Conservation (phyloP, 2,329 filamentous ascomycete genomes). For the Arthrobotrys musiformis region DNA sequence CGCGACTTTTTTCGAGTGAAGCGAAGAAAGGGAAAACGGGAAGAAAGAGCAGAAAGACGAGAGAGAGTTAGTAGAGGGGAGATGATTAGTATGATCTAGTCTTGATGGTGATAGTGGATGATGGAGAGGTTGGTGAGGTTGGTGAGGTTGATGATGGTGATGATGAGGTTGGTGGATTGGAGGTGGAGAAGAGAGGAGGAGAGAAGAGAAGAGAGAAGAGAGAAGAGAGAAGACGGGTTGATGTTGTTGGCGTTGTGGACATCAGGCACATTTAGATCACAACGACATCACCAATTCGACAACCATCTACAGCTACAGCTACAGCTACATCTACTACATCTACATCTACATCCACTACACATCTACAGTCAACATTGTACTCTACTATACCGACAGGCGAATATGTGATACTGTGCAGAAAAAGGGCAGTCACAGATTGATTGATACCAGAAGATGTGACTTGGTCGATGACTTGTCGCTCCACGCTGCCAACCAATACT, state of each 20-base stretch:
- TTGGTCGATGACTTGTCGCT: constrained; percentile 24
- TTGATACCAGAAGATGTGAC: too few species aligned
- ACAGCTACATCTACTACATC: not conserved
- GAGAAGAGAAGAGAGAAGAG: constrained; percentile 4
- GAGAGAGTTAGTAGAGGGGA: not conserved
- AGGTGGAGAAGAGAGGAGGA: constrained; percentile 37
- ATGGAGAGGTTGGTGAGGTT: too few species aligned
- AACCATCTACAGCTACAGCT: too few species aligned
- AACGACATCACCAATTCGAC: too few species aligned
- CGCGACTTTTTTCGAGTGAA: constrained; percentile 30
- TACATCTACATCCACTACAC: not conserved
- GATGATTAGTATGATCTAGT: too few species aligned
- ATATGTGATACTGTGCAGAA: too few species aligned
- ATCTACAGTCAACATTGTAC: not conserved
- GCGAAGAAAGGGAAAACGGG: constrained; percentile 2
- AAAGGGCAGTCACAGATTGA: too few species aligned
- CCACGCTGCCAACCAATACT: constrained; percentile 32
- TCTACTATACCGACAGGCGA: too few species aligned
- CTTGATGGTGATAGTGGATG: constrained; percentile 12
- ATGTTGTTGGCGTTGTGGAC: not conserved
- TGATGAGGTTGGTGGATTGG: constrained; percentile 54
- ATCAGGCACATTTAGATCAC: too few species aligned
- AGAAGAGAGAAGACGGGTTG: not conserved
- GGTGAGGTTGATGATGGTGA: constrained; percentile 51
- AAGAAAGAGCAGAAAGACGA: not conserved